Percentiles rank a stretch among this genome's conserved stretches.
Conservation (phyloP, 108 stramenopile genomes). For the Cylindrotheca closterium region DNA sequence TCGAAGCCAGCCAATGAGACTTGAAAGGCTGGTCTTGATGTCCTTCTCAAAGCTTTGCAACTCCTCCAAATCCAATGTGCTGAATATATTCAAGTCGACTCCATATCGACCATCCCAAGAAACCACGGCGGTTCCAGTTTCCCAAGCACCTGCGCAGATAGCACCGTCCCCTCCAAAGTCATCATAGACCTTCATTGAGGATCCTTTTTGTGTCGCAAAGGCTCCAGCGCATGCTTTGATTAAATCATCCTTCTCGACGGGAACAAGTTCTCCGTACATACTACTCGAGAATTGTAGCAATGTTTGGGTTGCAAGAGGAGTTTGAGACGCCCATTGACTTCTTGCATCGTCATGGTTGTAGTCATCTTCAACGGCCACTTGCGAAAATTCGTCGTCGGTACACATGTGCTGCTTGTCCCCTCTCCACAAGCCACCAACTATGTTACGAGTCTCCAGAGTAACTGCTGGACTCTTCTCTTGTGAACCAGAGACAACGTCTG, state of each 20-base stretch:
- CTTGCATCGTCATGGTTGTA: slow-evolving; percentile 48
- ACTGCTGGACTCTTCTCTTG: neutral
- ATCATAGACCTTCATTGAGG: slow-evolving; percentile 2
- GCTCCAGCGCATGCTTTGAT: neutral
- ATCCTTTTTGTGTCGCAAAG: neutral
- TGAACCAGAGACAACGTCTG: neutral
- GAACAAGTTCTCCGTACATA: neutral
- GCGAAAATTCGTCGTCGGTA: neutral
- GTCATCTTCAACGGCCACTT: slow-evolving; percentile 18
- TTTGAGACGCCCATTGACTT: slow-evolving; percentile 48
- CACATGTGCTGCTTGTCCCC: neutral
- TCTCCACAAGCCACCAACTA: neutral
- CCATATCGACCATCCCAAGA: slow-evolving; percentile 28
- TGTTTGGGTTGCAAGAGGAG: slow-evolving; percentile 48
- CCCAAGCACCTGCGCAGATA: slow-evolving; percentile 31
- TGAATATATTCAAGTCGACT: slow-evolving; percentile 32
- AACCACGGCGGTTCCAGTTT: slow-evolving; percentile 15
- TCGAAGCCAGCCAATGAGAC: slow-evolving; percentile 12
- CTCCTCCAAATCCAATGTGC: neutral
- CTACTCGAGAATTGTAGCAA: slow-evolving; percentile 34
- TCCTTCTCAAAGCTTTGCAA: neutral
- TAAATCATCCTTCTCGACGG: slow-evolving; percentile 7
- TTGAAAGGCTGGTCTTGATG: neutral
- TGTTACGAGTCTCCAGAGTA: neutral
- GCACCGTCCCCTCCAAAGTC: slow-evolving; percentile 45